A percentile compares a stretch with the other conserved stretches of the same genome.
phyloP scores from a whole-genome alignment of 2,329 filamentous ascomycete species.

The Penicillium janthinellum region DNA sequence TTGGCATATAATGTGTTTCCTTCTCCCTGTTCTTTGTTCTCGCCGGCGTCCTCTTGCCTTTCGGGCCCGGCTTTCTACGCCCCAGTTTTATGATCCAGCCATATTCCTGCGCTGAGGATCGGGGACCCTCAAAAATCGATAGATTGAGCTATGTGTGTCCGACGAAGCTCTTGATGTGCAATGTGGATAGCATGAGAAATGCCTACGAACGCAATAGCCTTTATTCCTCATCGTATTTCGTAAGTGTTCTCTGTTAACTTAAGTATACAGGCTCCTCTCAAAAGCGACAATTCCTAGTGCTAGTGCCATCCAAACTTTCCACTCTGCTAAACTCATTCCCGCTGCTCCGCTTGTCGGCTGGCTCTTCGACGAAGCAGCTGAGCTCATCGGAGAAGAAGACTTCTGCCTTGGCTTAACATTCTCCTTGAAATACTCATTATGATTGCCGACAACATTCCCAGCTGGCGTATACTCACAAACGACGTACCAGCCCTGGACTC shows the following conservation, averaged over 20 bases:
- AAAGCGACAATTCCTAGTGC: constrained; percentile 11
- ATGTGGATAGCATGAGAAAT: constrained; percentile 35
- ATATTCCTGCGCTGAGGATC: constrained; percentile 25
- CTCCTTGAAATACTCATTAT: constrained; percentile 33
- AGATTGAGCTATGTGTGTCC: constrained; percentile 28
- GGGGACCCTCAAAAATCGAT: constrained; percentile 31
- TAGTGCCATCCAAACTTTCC: constrained; percentile 13
- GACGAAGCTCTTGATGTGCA: constrained; percentile 29
- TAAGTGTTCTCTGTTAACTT: background rate
- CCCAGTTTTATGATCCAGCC: constrained; percentile 32
- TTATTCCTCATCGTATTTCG: constrained; percentile 1
- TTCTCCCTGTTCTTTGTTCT: constrained; percentile 31
- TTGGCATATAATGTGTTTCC: constrained; percentile 36
- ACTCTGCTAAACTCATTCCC: background rate
- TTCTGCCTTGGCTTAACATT: constrained; percentile 29
- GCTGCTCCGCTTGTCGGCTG: constrained; percentile 11
- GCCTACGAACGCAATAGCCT: constrained; percentile 27
- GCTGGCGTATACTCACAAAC: constrained; percentile 71
- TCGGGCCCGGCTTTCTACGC: constrained; percentile 29
- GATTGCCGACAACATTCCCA: constrained; percentile 59
- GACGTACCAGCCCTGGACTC: constrained; percentile 62
- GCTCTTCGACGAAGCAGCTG: constrained; percentile 6
- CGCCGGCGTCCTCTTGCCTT: constrained; percentile 27
- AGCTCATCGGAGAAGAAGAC: constrained; percentile 6
- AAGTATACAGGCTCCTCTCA: constrained; percentile 21